phyloP scores from a whole-genome alignment of 192 early-diverging fungal species.

The Coemansia sp. region DNA sequence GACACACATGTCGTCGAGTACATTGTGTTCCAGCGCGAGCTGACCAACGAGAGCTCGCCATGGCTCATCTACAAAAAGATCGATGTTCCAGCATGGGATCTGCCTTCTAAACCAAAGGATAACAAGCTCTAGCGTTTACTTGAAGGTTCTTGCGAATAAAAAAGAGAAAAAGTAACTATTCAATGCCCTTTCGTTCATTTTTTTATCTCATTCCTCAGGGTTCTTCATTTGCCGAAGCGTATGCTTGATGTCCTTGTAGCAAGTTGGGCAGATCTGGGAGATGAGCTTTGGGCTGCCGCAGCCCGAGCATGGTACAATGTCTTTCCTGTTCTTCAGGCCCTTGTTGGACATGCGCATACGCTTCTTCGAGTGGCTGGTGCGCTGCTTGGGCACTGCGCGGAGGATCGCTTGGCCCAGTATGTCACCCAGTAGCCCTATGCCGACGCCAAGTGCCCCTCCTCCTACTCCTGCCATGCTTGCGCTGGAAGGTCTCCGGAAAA shows the following conservation, averaged over 20 bases:
- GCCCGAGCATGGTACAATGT: slow-evolving; percentile 73
- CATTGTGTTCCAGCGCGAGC: slow-evolving; percentile 67
- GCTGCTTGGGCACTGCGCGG: slow-evolving; percentile 89
- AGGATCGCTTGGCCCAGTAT: slow-evolving; percentile 64
- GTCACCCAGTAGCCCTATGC: slow-evolving; percentile 44
- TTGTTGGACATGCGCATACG: slow-evolving; percentile 82
- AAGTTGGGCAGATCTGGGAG: slow-evolving; percentile 79
- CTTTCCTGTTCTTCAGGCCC: slow-evolving; percentile 69
- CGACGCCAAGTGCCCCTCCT: slow-evolving; percentile 22
- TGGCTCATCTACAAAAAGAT: slow-evolving; percentile 73
- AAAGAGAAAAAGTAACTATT: not conserved
- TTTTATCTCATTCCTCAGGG: slow-evolving; percentile 8
- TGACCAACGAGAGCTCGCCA: slow-evolving; percentile 61
- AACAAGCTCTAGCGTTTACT: not conserved
- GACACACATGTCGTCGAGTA: slow-evolving; percentile 66
- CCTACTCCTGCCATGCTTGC: not conserved
- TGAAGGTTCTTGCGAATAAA: not conserved
- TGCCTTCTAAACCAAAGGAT: not conserved
- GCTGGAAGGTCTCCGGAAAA: slow-evolving; percentile 3
- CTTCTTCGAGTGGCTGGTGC: slow-evolving; percentile 90
- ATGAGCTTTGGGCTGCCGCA: slow-evolving; percentile 74
- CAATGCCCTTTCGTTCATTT: not conserved
- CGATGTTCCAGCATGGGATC: slow-evolving; percentile 43
- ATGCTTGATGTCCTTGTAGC: slow-evolving; percentile 69
- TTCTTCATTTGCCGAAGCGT: slow-evolving; percentile 44